Evolutionary conservation across 2,329 filamentous ascomycete genomes (phyloP), one percentile per base, ranked within the genome.

Genomic region (Cryphonectria naterciae): DNA sequence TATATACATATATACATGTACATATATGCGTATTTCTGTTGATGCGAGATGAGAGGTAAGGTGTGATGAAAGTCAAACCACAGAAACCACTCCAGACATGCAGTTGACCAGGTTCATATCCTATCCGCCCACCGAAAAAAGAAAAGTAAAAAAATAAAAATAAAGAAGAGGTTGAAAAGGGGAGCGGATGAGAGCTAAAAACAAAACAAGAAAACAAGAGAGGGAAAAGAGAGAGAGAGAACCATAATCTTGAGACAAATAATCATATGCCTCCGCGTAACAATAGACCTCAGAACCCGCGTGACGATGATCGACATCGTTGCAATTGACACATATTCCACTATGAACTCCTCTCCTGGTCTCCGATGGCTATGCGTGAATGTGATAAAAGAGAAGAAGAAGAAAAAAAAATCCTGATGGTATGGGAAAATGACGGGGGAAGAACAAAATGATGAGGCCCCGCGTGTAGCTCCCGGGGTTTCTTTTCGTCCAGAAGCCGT

Each of bases 351-450:
- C 66, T 61, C 54, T 60, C 56, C 56, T 22, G 32, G 35, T 62
- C n/a, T 43, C 54, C 54, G 11, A 68, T 68, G 54, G 70, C 70
- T 69, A 71, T 71, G 70, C 70, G 39, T 69, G 70, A 65, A 46
- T 69, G 19, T 35, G 4, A 28, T 39, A 46, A 39, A 65, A 35
- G 46, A n/a, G 10, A 56, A n/a, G n/a, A n/a, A n/a, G n/a, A n/a
- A n/a, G n/a, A n/a, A n/a, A 19, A 39, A 39, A 39, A 60, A 25
- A 35, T 60, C n/a, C 28, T 39, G 46, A 39, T 61, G 25, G 10
- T 1, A 39, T 60, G 19, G 35, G 49, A 61, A 61, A 17, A n/a
- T 32, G 17, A 25, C 39, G 41, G 39, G 39, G 49, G 39, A 28
- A 37, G 39, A 52, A 22, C n/a, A 22, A 61, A 17, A 37, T n/a